Percentiles rank a stretch among this genome's conserved stretches.
Evolutionary conservation across 164 flowering plant species (phyloP).

Genomic region (Paratinospora sagittata): DNA sequence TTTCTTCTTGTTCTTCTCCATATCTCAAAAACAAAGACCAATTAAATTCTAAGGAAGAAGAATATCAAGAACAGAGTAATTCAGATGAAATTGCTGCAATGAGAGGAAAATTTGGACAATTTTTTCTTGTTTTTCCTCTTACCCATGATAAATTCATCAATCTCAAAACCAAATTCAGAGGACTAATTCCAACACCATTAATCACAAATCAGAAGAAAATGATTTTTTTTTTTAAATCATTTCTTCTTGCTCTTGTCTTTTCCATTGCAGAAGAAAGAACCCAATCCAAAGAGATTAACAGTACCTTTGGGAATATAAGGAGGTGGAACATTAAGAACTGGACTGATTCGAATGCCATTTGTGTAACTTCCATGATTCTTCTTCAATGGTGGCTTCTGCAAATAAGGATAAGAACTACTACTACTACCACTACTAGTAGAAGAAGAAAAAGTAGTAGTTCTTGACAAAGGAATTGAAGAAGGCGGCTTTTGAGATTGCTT

Average conservation of each 20-base stretch:
- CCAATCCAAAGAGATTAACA: constrained; percentile 50
- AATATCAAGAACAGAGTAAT: not conserved
- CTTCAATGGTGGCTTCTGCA: constrained; percentile 36
- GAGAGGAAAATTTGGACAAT: too few species aligned
- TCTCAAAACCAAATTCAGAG: too few species aligned
- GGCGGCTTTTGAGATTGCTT: too few species aligned
- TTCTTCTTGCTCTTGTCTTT: constrained; percentile 60
- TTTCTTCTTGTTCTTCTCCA: not conserved
- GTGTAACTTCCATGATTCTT: constrained; percentile 41
- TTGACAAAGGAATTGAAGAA: not conserved
- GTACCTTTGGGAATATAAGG: constrained; percentile 51
- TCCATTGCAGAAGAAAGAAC: constrained; percentile 58
- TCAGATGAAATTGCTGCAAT: too few species aligned
- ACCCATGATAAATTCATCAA: too few species aligned
- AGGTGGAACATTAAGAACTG: constrained; percentile 62
- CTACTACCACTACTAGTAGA: too few species aligned
- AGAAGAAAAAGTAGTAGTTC: constrained; percentile 15
- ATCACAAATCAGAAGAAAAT: not conserved
- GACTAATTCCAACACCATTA: not conserved
- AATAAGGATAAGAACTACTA: constrained; percentile 8
- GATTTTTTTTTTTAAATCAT: constrained; percentile 13
- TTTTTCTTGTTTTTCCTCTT: too few species aligned
- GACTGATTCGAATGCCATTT: constrained; percentile 45
- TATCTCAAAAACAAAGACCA: too few species aligned
- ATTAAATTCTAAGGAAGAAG: not conserved